Percentiles rank a stretch among this genome's conserved stretches.
phyloP scores from a whole-genome alignment of 208 protist genomes.

The Polymyxa betae region DNA sequence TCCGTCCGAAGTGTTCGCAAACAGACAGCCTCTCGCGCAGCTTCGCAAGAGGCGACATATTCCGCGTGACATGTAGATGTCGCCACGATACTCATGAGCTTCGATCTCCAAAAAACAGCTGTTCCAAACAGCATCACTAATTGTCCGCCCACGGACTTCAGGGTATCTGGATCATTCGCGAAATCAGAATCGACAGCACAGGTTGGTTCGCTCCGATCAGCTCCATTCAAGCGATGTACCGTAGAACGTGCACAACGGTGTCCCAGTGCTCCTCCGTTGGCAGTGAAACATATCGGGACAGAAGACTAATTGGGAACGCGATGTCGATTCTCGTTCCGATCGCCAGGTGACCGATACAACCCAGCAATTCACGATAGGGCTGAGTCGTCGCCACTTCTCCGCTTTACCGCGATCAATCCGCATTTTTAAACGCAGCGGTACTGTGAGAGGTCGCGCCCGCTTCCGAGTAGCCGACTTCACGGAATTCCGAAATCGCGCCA shows the following conservation, averaged over 20 bases:
- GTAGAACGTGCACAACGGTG: not conserved
- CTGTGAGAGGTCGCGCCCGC: not conserved
- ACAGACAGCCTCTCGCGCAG: not conserved
- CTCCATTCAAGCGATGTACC: not conserved
- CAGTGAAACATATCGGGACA: not conserved
- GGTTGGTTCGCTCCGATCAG: not conserved
- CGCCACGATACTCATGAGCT: not conserved
- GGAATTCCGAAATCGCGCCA: not conserved
- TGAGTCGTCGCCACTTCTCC: not conserved
- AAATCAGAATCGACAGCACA: not conserved
- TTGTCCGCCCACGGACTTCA: not conserved
- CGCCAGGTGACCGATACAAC: not conserved
- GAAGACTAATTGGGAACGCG: not conserved
- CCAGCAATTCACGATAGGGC: not conserved
- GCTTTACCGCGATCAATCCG: not conserved
- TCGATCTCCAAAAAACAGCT: not conserved
- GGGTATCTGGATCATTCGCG: not conserved
- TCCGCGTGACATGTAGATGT: not conserved
- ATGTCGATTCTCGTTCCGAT: not conserved
- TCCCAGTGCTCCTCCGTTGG: not conserved
- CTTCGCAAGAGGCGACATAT: not conserved
- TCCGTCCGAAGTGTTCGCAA: not conserved
- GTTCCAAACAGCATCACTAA: not conserved
- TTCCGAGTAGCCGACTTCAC: not conserved
- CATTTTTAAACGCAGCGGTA: not conserved